Evolutionary conservation across 306 rosid genomes (phyloP).

Genomic region (Vigna angularis): DNA sequence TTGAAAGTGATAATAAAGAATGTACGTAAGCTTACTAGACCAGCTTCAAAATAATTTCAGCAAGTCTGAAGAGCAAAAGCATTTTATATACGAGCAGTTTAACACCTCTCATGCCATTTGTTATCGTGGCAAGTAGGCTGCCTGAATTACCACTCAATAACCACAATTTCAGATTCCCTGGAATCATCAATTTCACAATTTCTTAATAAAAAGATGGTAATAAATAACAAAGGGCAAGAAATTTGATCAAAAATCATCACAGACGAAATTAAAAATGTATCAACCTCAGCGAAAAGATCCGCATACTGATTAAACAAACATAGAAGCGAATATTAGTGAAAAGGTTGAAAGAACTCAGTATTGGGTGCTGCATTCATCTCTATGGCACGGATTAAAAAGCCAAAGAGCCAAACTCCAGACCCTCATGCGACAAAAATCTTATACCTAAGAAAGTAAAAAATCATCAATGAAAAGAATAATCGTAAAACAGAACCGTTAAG

Average conservation of each 20-base stretch:
- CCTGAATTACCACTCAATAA: slow-evolving; percentile 88
- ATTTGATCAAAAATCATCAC: neutral
- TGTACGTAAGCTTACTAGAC: slow-evolving; percentile 93
- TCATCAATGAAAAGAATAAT: too few relatives aligned
- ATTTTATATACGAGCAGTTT: slow-evolving; percentile 66
- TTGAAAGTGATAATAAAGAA: neutral
- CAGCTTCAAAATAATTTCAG: slow-evolving; percentile 87
- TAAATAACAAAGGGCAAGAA: too few relatives aligned
- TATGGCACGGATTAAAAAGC: slow-evolving; percentile 57
- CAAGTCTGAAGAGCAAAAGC: slow-evolving; percentile 90
- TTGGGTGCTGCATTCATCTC: slow-evolving; percentile 96
- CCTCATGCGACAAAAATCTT: neutral
- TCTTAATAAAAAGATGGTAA: neutral
- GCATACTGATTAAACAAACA: slow-evolving; percentile 9
- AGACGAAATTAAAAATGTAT: slow-evolving; percentile 30
- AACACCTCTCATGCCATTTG: slow-evolving; percentile 66
- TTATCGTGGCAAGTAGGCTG: slow-evolving; percentile 60
- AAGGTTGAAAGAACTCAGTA: slow-evolving; percentile 45
- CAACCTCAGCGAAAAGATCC: slow-evolving; percentile 55
- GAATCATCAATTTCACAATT: too few relatives aligned
- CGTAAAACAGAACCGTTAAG: too few relatives aligned
- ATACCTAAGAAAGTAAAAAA: too few relatives aligned
- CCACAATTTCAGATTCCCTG: neutral
- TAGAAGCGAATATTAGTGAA: slow-evolving; percentile 39
- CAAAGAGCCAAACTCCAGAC: slow-evolving; percentile 96